Evolutionary conservation across 768 basidiomycete genomes (phyloP), one percentile per base, ranked within the genome.

Genomic region (Lactarius tabidus): DNA sequence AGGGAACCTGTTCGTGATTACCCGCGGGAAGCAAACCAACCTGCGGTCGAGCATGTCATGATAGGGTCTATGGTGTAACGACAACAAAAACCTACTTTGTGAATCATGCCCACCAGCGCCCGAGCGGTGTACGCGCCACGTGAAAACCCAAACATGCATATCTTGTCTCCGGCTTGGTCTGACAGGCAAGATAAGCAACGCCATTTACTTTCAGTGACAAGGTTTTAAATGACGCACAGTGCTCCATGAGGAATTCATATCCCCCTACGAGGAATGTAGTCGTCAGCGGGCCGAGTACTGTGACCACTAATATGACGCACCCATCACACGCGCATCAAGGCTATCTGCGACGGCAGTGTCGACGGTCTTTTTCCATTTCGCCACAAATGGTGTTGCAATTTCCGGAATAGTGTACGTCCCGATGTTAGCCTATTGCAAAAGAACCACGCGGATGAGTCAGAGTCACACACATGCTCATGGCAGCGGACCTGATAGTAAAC

Each of bases 91-190:
- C 55, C 28, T 35, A 86, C 85, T 74, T 87, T 87, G 71, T 89
- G 84, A 17, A 90, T 72, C 89, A 91, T 91, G 62, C 89, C 90
- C 15, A 85, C 89, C 18, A 89, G 77, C 2, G 87, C 88, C 56
- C 90, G 82, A 65, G 82, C 78, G 26, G 88, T 87, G 68, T 84
- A 91, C 48, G 88, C 88, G 20, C 90, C 90, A 62, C 91, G 79
- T 3, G 90, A 91, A 74, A 91, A 91, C 0, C 90, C 91, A 70
- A 93, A 92, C 4, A 93, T 78, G 72, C 82, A 91, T 4, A 93
- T 88, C 67, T 84, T 87, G 74, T 93, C 90, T 0, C 85, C 87
- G n/a, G 80, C 79, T 38, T 83, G 76, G 63, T 89, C 87, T 89
- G 55, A 26, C 18, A 26, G 20, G 59, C n/a, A 59, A 63, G 33